These are phyloP conservation scores for Cylindrotheca closterium DNA, from an alignment of 108 stramenopile genomes.

Conservation along the genomic window DNA sequence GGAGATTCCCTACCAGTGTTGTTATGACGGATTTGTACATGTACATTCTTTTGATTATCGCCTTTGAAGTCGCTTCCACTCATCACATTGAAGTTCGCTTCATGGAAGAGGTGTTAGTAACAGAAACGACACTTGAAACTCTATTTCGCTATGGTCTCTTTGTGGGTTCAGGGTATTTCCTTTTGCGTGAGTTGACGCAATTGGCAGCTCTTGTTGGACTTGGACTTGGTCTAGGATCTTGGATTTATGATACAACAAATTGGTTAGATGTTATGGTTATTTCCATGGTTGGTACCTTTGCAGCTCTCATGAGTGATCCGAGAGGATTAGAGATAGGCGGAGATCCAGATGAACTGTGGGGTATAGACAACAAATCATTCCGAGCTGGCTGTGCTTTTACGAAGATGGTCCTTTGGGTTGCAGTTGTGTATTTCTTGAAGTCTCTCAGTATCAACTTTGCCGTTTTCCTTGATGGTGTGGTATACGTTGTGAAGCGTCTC, in stretches of 20 bases:
- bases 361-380: conserved; percentile 40
- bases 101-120: not conserved
- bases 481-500: conserved; percentile 76
- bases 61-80: conserved; percentile 69
- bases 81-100: conserved; percentile 60
- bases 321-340: conserved; percentile 5
- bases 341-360: not conserved
- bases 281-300: conserved; percentile 65
- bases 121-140: not conserved
- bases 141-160: conserved; percentile 21
- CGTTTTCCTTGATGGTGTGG: conserved; percentile 80
- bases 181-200: conserved; percentile 68
- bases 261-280: conserved; percentile 81
- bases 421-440: conserved; percentile 83
- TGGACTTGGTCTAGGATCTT: conserved; percentile 43
- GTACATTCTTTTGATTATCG: conserved; percentile 60
- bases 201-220: conserved; percentile 55
- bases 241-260: conserved; percentile 73
- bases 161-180: conserved; percentile 67
- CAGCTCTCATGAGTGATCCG: conserved; percentile 50
- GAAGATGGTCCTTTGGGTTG: conserved; percentile 73
- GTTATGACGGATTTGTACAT: conserved; percentile 73
- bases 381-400: conserved; percentile 69
- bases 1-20: conserved; percentile 79
- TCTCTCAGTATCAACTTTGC: conserved; percentile 80